Conservation (phyloP, 192 early-diverging fungal genomes). For the Coemansia sp. region DNA sequence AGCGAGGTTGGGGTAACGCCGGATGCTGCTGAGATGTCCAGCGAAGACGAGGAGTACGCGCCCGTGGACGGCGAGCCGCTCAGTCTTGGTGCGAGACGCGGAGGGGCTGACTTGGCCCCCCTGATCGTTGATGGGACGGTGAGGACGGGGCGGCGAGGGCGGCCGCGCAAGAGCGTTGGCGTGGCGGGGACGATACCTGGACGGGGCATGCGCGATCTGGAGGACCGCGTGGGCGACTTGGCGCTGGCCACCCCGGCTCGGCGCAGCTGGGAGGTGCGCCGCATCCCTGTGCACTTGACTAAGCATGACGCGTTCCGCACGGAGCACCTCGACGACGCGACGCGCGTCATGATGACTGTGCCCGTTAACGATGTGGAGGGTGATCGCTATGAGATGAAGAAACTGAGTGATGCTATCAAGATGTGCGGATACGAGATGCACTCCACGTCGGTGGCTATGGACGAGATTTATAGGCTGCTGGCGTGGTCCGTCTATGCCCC, state of each 20-base stretch:
- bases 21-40: constrained; percentile 18
- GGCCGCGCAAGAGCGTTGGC: constrained; percentile 26
- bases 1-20: constrained; percentile 5
- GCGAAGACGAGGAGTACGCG: constrained; percentile 26
- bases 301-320: constrained; percentile 38
- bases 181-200: background rate
- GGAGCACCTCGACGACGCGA: constrained; percentile 16
- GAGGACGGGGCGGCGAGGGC: constrained; percentile 11
- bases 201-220: background rate
- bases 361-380: constrained; percentile 15
- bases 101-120: background rate
- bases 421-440: constrained; percentile 46
- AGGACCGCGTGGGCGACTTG: background rate
- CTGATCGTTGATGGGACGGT: background rate
- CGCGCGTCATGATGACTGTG: constrained; percentile 16
- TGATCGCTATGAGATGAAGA: constrained; percentile 45
- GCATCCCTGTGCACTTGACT: constrained; percentile 35
- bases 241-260: constrained; percentile 7
- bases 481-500: constrained; percentile 38
- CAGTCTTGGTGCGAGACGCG: background rate
- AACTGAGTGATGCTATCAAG: constrained; percentile 48
- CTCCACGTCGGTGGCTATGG: constrained; percentile 7
- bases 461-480: constrained; percentile 33
- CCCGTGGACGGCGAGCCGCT: background rate
- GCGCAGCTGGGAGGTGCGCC: constrained; percentile 21